phyloP scores from a whole-genome alignment of 2,329 filamentous ascomycete species.

The Sclerotiophoma versabilis region DNA sequence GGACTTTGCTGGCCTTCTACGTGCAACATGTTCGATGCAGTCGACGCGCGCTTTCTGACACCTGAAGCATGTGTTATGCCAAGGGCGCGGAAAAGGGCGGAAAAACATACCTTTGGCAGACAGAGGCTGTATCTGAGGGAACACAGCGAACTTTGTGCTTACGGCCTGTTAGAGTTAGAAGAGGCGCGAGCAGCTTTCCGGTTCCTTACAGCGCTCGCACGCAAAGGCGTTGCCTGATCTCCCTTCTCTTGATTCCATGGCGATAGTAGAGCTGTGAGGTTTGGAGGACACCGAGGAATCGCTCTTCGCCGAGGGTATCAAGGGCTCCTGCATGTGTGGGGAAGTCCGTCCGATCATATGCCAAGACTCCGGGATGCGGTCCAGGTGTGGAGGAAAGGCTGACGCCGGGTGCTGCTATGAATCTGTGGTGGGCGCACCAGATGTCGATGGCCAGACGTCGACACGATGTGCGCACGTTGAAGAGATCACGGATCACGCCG shows the following conservation, averaged over 20 bases:
- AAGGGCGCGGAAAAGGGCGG: conserved; percentile 21
- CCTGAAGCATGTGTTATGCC: conserved; percentile 44
- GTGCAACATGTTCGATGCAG: conserved; percentile 48
- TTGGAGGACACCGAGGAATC: conserved; percentile 28
- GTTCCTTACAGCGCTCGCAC: conserved; percentile 40
- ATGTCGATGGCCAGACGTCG: neutral
- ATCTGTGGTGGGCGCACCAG: conserved; percentile 1
- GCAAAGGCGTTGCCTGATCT: conserved; percentile 48
- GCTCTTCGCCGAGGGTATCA: conserved; percentile 32
- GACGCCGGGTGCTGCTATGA: neutral
- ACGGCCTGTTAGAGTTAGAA: conserved; percentile 22
- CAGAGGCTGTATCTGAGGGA: conserved; percentile 39
- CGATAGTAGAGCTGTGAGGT: conserved; percentile 35
- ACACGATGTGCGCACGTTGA: conserved; percentile 6
- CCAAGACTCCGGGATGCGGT: conserved; percentile 38
- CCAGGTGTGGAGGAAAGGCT: conserved; percentile 19
- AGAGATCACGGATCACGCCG: conserved; percentile 6
- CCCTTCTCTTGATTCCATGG: conserved; percentile 47
- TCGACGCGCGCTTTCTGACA: conserved; percentile 48
- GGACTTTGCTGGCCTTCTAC: conserved; percentile 44
- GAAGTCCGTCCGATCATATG: conserved; percentile 48
- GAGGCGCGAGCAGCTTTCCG: neutral
- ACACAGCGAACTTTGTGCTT: conserved; percentile 49
- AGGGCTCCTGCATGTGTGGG: conserved; percentile 35
- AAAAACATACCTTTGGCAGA: conserved; percentile 45